Base-by-base conservation (phyloP, 345 rosid genomes). In the Sisymbrium altissimum region DNA sequence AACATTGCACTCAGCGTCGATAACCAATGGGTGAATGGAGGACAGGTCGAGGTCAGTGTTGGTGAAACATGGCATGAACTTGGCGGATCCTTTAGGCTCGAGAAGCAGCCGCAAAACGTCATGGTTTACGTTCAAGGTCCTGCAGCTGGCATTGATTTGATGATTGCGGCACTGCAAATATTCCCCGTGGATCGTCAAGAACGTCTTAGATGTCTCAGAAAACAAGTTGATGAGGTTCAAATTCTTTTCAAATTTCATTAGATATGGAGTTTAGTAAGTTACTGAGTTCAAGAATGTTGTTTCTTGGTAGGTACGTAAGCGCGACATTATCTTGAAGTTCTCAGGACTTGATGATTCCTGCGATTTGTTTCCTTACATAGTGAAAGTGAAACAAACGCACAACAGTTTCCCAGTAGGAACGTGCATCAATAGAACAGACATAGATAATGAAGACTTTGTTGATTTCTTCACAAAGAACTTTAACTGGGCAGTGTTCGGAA, bases 41-140 rank as follows among this genome's bases (percentile, higher is more conserved):
- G 98, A 60, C 96, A 93, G 68, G 81, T 82, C 9, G 98, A 93
- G 81, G 60, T 80, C 58, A 79, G 48, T 29, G 90, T 80, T 36
- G 84, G 83, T 38, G 82, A 83, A 25, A 15, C 80, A 29, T 93
- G 98, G 98, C 89, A 86, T 56, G 97, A 93, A 81, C 71, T 90
- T 11, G 89, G 89, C 0, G 97, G 92, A 6, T 89, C 97, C 18
- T 93, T 93, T 74, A 84, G 97, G 77, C 81, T 90, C 53, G 97
- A 93, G 83, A 89, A 87, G 83, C 89, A 93, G 71, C 87, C 93
- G 17, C 73, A 90, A 46, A 86, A 82, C 59, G 86, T 93, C 44
- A 90, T 86, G 96, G 90, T 87, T 72, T 89, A 93, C 18, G 64
- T 86, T 60, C 96, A 90, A 81, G 98, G 97, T 78, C 97, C 98